A percentile compares a stretch with the other conserved stretches of the same genome.
These are phyloP conservation scores for Lunularia cruciata DNA, from an alignment of 225 moss, liverwort and hornwort species.

Conservation along the genomic window DNA sequence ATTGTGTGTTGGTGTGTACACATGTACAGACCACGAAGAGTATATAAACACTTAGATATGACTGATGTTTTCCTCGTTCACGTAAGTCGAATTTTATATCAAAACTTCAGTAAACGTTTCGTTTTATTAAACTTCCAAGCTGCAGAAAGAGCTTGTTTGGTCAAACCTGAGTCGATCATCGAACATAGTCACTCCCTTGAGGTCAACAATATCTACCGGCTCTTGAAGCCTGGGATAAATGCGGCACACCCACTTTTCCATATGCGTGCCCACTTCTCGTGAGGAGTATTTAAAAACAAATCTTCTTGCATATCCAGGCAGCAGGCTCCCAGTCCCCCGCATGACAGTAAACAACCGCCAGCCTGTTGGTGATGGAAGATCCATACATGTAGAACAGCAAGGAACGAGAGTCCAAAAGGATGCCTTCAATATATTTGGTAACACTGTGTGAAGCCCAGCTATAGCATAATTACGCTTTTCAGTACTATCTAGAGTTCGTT, in stretches of 20 bases:
- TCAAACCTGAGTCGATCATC: constrained; percentile 30
- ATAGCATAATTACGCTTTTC: no score
- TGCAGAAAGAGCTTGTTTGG: neutral
- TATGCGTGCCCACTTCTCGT: constrained; percentile 50
- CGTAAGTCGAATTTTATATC: no score
- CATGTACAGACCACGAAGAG: no score
- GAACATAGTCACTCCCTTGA: constrained; percentile 63
- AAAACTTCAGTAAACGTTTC: neutral
- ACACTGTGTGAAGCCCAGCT: no score
- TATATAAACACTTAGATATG: no score
- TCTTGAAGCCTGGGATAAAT: constrained; percentile 51
- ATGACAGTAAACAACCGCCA: constrained; percentile 56
- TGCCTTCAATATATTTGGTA: no score
- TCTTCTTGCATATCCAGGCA: constrained; percentile 53
- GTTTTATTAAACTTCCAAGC: neutral
- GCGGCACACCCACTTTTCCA: constrained; percentile 66
- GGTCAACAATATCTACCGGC: constrained; percentile 49
- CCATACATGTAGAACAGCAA: neutral
- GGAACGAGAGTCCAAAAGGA: no score
- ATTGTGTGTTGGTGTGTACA: no score
- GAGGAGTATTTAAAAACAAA: constrained; percentile 64
- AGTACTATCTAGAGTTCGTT: no score
- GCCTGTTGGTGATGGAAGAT: constrained; percentile 25
- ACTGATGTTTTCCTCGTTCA: no score
- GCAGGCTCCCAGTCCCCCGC: constrained; percentile 64